Evolutionary conservation across 1,284 basidiomycete species (phyloP).

Genomic region (Filobasidium uniguttulatum): DNA sequence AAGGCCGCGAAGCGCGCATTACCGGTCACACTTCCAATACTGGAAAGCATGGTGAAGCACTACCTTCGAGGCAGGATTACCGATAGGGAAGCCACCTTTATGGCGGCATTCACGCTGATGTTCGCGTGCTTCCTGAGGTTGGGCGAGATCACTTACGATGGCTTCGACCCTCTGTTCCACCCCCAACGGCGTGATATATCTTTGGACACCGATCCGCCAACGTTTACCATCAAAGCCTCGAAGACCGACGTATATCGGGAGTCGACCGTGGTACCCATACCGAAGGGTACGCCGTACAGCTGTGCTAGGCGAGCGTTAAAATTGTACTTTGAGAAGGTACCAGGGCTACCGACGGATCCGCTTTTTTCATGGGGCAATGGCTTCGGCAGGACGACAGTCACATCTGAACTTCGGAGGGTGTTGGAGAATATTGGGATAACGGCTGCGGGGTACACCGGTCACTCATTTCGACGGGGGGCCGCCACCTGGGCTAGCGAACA

Average conservation of each 20-base stretch:
- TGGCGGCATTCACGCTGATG: slow-evolving; percentile 22
- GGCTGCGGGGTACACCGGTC: slow-evolving; percentile 6
- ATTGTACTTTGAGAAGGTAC: too few species aligned
- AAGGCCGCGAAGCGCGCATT: slow-evolving; percentile 15
- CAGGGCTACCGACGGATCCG: neutral
- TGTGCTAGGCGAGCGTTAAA: neutral
- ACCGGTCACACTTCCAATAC: slow-evolving; percentile 27
- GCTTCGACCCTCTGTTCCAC: slow-evolving; percentile 21
- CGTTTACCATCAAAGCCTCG: slow-evolving; percentile 31
- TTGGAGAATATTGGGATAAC: too few species aligned
- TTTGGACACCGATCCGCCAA: slow-evolving; percentile 23
- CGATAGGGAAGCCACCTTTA: slow-evolving; percentile 9
- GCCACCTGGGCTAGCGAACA: slow-evolving; percentile 2
- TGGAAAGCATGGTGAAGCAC: slow-evolving; percentile 21
- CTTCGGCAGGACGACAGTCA: neutral
- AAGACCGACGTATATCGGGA: slow-evolving; percentile 37
- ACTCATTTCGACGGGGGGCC: slow-evolving; percentile 8
- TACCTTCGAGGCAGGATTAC: neutral
- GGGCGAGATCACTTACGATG: slow-evolving; percentile 28
- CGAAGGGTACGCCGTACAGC: slow-evolving; percentile 1
- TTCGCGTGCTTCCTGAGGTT: slow-evolving; percentile 30
- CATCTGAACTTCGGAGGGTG: neutral
- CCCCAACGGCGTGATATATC: slow-evolving; percentile 23
- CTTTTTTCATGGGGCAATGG: neutral
- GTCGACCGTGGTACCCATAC: slow-evolving; percentile 28